Conservation (phyloP, 352 stramenopile genomes). For the Phytophthora cactorum region DNA sequence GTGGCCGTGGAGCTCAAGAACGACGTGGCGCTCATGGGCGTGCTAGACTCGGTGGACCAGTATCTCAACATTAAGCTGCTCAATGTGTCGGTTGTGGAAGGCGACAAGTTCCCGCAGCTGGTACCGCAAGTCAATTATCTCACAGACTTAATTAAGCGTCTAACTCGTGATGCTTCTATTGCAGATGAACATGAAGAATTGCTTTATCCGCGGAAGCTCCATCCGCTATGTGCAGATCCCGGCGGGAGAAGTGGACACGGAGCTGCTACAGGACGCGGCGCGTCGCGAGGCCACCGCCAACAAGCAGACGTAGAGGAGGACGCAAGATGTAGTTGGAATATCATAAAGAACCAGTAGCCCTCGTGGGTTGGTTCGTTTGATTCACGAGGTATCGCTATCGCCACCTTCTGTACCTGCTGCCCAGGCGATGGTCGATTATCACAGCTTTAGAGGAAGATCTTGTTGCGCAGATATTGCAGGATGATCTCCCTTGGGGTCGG, state of each 20-base stretch:
- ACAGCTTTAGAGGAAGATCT: slow-evolving; percentile 15
- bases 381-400: slow-evolving; percentile 5
- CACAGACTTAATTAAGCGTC: background rate
- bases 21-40: slow-evolving; percentile 96
- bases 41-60: slow-evolving; percentile 98
- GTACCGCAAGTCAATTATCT: slow-evolving; percentile 34
- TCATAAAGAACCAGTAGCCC: slow-evolving; percentile 21
- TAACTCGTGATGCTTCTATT: slow-evolving; percentile 6
- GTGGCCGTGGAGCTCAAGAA: slow-evolving; percentile 99
- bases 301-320: slow-evolving; percentile 58
- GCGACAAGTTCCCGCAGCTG: slow-evolving; percentile 97
- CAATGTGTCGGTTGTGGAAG: slow-evolving; percentile 96
- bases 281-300: slow-evolving; percentile 77
- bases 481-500: background rate
- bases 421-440: no score
- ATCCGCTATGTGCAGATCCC: slow-evolving; percentile 99
- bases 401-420: no score
- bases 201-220: slow-evolving; percentile 98
- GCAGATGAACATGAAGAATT: slow-evolving; percentile 97
- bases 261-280: slow-evolving; percentile 91
- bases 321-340: slow-evolving; percentile 6
- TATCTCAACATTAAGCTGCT: slow-evolving; percentile 99
- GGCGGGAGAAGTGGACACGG: slow-evolving; percentile 95
- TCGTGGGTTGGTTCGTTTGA: slow-evolving; percentile 16
- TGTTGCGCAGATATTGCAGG: slow-evolving; percentile 9